A percentile compares a stretch with the other conserved stretches of the same genome.
Evolutionary conservation across 2,329 filamentous ascomycete species (phyloP).

Genomic region (Colletotrichum sp.): DNA sequence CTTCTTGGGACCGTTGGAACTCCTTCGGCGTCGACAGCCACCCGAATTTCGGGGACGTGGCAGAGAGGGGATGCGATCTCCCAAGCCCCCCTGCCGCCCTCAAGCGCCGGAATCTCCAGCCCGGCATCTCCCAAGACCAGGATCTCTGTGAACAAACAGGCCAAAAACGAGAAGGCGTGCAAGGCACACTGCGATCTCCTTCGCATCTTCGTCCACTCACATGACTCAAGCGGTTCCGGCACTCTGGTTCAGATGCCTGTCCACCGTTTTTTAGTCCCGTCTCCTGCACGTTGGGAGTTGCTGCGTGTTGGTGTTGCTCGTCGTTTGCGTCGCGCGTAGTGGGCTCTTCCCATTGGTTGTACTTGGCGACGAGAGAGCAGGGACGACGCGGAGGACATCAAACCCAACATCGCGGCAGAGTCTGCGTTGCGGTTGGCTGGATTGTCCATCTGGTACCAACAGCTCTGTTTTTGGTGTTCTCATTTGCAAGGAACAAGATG

Average conservation of each 20-base stretch:
- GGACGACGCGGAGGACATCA: not conserved
- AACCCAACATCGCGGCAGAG: slow-evolving; percentile 9
- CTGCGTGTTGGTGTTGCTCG: not conserved
- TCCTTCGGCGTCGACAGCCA: not conserved
- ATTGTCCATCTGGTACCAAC: not conserved
- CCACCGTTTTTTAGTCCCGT: not conserved
- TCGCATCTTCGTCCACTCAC: slow-evolving; percentile 1
- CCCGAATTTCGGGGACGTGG: not conserved
- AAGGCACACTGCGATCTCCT: not conserved
- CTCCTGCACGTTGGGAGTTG: not conserved
- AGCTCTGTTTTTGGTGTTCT: not conserved
- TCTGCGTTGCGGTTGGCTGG: slow-evolving; percentile 6
- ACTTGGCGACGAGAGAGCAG: slow-evolving; percentile 3
- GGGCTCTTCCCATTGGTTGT: not conserved
- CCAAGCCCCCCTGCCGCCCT: not conserved
- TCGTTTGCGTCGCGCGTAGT: slow-evolving; percentile 8
- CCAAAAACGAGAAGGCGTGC: not conserved
- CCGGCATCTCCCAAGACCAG: not conserved
- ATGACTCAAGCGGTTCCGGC: slow-evolving; percentile 3
- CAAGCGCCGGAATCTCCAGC: not conserved
- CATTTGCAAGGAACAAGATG: not conserved
- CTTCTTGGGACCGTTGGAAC: not conserved
- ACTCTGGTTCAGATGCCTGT: not conserved
- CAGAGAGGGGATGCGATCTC: not conserved
- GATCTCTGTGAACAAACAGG: not conserved